Conservation (phyloP, 257 asterid species). For the Voacanga thouarsii region DNA sequence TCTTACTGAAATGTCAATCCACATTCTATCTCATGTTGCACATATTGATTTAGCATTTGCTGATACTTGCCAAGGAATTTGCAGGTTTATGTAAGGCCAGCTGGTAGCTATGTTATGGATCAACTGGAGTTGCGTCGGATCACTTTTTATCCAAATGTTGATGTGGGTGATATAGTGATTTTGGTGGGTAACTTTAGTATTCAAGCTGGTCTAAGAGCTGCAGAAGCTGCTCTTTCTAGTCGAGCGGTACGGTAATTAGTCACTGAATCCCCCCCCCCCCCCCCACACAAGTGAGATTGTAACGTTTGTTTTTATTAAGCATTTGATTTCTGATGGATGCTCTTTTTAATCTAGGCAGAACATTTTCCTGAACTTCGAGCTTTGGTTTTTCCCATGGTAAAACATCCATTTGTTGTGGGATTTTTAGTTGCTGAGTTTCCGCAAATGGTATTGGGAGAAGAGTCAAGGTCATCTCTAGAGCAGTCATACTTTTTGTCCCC, state of each 20-base stretch:
- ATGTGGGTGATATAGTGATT: constrained; percentile 70
- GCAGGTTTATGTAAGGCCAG: constrained; percentile 96
- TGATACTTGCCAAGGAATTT: constrained; percentile 19
- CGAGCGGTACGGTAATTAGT: constrained; percentile 45
- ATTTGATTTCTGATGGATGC: constrained; percentile 25
- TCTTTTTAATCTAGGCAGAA: constrained; percentile 63
- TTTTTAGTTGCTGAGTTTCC: constrained; percentile 93
- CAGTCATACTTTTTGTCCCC: constrained; percentile 43
- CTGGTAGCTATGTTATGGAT: constrained; percentile 96
- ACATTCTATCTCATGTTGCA: neutral
- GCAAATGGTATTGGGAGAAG: constrained; percentile 29
- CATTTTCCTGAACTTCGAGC: constrained; percentile 78
- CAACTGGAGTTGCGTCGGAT: constrained; percentile 79
- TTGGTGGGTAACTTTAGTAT: constrained; percentile 63
- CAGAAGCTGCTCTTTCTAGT: constrained; percentile 76
- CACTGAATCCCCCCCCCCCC: neutral
- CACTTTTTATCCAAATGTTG: constrained; percentile 56
- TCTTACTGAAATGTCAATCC: neutral
- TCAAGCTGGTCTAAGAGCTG: constrained; percentile 81
- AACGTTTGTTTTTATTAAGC: neutral
- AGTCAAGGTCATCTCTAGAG: constrained; percentile 37
- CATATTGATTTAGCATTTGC: constrained; percentile 2
- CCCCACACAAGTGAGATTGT: neutral
- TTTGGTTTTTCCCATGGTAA: constrained; percentile 85
- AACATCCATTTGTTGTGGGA: constrained; percentile 94